A percentile compares a stretch with the other conserved stretches of the same genome.
phyloP scores from a whole-genome alignment of 2,329 filamentous ascomycete species.

The Diaporthe vaccinii region DNA sequence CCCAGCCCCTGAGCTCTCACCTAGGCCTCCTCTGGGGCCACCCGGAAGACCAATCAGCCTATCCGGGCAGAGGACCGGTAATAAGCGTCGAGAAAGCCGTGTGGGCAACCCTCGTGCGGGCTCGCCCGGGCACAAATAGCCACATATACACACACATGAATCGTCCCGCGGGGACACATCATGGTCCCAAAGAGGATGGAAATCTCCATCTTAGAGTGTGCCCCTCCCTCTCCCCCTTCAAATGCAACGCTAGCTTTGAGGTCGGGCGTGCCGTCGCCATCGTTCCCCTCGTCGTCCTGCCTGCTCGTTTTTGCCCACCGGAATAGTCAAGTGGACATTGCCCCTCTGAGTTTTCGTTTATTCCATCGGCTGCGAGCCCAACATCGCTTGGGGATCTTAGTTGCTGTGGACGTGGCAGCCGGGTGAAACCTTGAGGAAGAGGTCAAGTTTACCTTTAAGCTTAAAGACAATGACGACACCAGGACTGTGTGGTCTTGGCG shows the following conservation, averaged over 20 bases:
- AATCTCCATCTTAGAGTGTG: conserved; percentile 8
- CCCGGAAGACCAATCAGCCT: background rate
- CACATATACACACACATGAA: background rate
- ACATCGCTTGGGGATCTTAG: background rate
- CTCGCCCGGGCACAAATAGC: background rate
- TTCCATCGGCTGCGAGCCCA: background rate
- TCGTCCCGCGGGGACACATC: background rate
- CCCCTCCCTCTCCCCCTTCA: background rate
- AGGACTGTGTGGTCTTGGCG: background rate
- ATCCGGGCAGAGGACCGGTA: background rate
- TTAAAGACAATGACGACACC: conserved; percentile 13
- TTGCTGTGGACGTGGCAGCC: background rate
- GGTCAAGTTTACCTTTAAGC: conserved; percentile 12
- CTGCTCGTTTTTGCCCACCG: background rate
- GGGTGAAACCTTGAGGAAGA: background rate
- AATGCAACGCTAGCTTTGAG: background rate
- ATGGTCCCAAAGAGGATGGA: conserved; percentile 2
- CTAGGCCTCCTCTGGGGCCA: background rate
- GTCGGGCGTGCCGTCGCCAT: background rate
- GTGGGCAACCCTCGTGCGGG: background rate
- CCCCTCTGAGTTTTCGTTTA: background rate
- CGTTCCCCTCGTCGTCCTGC: conserved; percentile 1
- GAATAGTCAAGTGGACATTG: background rate
- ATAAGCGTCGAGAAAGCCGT: background rate
- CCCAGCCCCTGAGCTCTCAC: conserved; percentile 10